Percentiles rank a stretch among this genome's conserved stretches.
phyloP scores from a whole-genome alignment of 1,139 yeast genomes.

The Taiozyma sp. region DNA sequence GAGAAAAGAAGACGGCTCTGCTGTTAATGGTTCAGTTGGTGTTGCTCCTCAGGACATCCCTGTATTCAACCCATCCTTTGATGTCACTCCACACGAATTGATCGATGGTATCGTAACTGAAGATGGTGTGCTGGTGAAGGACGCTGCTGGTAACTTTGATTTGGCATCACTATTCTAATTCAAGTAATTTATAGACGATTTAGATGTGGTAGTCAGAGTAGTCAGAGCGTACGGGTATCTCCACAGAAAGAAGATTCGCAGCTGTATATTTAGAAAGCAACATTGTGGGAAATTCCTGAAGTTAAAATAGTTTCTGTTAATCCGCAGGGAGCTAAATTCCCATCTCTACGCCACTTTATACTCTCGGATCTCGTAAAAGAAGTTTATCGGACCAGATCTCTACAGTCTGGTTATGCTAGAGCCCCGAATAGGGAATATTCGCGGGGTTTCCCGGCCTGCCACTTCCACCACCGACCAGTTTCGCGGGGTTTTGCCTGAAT shows the following conservation, averaged over 20 bases:
- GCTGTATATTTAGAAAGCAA: no score
- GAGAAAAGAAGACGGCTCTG: constrained; percentile 28
- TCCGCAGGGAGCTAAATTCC: not conserved
- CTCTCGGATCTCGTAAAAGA: not conserved
- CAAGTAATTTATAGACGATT: not conserved
- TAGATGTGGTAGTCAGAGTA: not conserved
- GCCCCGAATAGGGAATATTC: not conserved
- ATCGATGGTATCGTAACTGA: constrained; percentile 93
- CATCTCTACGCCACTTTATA: not conserved
- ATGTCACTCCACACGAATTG: constrained; percentile 77
- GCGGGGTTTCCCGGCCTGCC: not conserved
- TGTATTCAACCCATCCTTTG: constrained; percentile 97
- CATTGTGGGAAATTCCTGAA: no score
- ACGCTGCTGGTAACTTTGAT: constrained; percentile 40
- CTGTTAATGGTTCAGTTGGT: constrained; percentile 57
- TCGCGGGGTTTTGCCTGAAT: not conserved
- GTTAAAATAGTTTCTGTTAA: no score
- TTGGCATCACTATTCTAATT: constrained; percentile 23
- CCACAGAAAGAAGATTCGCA: no score
- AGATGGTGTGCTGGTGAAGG: constrained; percentile 48
- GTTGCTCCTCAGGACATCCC: constrained; percentile 81
- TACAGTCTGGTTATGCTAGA: not conserved
- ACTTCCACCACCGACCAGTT: not conserved
- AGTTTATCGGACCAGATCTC: not conserved
- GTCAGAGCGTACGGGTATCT: no score